Conservation (phyloP, 257 asterid genomes). For the Coffea eugenioides region DNA sequence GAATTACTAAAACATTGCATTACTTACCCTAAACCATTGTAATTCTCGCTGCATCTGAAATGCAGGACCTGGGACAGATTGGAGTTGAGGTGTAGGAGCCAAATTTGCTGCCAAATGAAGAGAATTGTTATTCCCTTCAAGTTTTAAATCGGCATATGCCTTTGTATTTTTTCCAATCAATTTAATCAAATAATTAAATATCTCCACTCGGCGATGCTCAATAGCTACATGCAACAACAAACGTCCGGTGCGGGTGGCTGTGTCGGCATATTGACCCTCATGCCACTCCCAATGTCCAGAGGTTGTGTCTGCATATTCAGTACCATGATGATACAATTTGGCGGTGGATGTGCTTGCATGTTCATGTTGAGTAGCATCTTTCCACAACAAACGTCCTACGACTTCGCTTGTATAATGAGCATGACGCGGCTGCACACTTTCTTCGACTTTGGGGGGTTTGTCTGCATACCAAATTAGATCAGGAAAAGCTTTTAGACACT, state of each 20-base stretch:
- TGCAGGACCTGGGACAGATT: slow-evolving; percentile 7
- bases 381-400: no score
- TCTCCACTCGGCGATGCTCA: not conserved
- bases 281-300: no score
- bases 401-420: no score
- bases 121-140: not conserved
- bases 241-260: not conserved
- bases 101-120: slow-evolving; percentile 22
- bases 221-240: not conserved
- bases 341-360: no score
- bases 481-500: not conserved
- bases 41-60: slow-evolving; percentile 21
- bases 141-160: not conserved
- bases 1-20: not conserved
- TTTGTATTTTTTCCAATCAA: not conserved
- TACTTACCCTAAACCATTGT: slow-evolving; percentile 22
- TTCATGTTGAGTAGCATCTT: no score
- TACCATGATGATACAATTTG: no score
- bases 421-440: no score
- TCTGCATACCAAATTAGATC: slow-evolving; percentile 5
- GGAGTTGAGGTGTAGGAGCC: slow-evolving; percentile 6
- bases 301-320: no score
- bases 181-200: not conserved
- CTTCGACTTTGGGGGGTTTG: no score
- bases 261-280: no score